Conservation (phyloP, 2,329 filamentous ascomycete genomes). For the Aspergillus quadricinctus region DNA sequence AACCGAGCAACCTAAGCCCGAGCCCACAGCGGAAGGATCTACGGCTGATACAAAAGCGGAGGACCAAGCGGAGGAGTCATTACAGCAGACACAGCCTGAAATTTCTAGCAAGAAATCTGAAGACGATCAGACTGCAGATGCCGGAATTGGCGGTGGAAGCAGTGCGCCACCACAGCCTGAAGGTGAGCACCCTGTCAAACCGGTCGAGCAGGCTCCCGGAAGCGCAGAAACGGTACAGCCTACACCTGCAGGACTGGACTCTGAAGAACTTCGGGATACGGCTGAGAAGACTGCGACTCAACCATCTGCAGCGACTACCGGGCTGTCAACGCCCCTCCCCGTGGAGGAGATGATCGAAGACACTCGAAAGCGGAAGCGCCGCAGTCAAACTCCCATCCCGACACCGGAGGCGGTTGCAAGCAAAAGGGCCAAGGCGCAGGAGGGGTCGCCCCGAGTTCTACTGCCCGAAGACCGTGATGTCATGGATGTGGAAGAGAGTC, state of each 20-base stretch:
- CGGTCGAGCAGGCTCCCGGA: constrained; percentile 21
- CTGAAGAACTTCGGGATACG: constrained; percentile 15
- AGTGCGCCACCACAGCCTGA: constrained; percentile 3
- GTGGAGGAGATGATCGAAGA: constrained; percentile 46
- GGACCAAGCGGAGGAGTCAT: background rate
- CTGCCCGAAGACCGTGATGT: constrained; percentile 27
- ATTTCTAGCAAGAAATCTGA: background rate
- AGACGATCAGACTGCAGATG: background rate
- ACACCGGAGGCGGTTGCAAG: constrained; percentile 50
- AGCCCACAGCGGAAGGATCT: background rate
- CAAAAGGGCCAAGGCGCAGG: constrained; percentile 54
- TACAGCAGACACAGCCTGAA: background rate
- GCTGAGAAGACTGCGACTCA: constrained; percentile 15
- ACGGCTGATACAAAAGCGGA: background rate
- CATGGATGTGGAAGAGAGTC: constrained; percentile 8
- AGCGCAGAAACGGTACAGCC: constrained; percentile 7
- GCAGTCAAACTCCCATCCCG: constrained; percentile 59
- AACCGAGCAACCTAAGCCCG: background rate
- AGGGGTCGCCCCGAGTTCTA: constrained; percentile 30
- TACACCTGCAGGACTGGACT: constrained; percentile 11
- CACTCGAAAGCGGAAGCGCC: constrained; percentile 62
- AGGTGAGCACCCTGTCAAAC: constrained; percentile 15
- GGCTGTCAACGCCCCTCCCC: constrained; percentile 25
- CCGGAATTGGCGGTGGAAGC: background rate
- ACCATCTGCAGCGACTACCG: constrained; percentile 23